phyloP scores from a whole-genome alignment of 345 rosid genomes.

The Theobroma cacao region DNA sequence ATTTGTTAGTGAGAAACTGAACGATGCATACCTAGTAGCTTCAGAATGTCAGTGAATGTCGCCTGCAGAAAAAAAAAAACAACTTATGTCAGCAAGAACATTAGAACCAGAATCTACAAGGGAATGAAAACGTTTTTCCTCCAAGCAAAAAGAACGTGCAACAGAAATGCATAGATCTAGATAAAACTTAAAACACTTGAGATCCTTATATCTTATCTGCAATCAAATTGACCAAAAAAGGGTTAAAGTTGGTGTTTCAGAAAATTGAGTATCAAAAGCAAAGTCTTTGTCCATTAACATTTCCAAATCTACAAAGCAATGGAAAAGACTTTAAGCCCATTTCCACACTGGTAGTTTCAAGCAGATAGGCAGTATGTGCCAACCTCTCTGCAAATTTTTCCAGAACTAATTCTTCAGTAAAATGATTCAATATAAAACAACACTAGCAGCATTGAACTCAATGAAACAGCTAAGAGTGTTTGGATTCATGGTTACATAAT shows the following conservation, averaged over 20 bases:
- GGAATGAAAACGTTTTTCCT: not conserved
- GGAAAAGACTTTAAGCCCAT: not conserved
- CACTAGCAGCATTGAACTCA: not conserved
- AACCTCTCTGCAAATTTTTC: not conserved
- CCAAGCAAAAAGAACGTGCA: not conserved
- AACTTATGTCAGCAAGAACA: slow-evolving; percentile 1
- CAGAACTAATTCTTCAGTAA: not conserved
- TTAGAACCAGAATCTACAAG: not conserved
- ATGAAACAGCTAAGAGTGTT: not conserved
- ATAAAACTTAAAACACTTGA: not conserved
- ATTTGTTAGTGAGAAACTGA: not conserved
- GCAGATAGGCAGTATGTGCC: not conserved
- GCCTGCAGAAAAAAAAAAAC: slow-evolving; percentile 63
- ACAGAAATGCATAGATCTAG: not conserved
- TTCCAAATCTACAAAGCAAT: not conserved
- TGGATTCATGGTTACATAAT: not conserved
- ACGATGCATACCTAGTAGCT: slow-evolving; percentile 62
- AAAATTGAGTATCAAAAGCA: not conserved
- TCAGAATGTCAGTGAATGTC: slow-evolving; percentile 87
- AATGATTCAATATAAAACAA: not conserved
- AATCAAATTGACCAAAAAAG: not conserved
- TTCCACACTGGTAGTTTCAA: not conserved
- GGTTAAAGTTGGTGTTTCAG: not conserved
- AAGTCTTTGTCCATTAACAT: not conserved
- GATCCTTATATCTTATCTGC: not conserved